These are phyloP conservation scores for Xylariaceae sp. DNA, from an alignment of 2,329 filamentous ascomycete species.

Conservation along the genomic window DNA sequence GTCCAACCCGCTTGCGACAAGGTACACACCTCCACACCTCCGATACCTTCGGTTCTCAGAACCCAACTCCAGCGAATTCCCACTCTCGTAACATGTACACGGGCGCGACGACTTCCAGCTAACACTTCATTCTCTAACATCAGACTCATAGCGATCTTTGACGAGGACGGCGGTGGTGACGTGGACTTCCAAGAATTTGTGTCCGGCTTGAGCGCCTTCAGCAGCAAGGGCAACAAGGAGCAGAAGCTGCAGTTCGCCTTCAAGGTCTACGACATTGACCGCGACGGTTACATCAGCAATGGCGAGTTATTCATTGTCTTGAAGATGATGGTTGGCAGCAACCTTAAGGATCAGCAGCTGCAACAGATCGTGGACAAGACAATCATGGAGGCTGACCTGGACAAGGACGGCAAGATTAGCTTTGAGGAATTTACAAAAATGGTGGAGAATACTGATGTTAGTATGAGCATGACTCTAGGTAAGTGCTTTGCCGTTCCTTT, in stretches of 20 bases:
- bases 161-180: conserved; percentile 95
- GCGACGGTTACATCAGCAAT: conserved; percentile 97
- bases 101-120: not conserved
- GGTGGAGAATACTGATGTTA: conserved; percentile 89
- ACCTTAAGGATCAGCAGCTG: conserved; percentile 96
- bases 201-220: conserved; percentile 89
- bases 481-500: conserved; percentile 29
- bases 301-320: conserved; percentile 98
- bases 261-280: conserved; percentile 99
- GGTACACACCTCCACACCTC: conserved; percentile 47
- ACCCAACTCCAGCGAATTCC: not conserved
- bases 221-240: conserved; percentile 97
- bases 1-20: conserved; percentile 93
- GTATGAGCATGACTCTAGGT: conserved; percentile 72
- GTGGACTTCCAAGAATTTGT: conserved; percentile 99
- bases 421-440: conserved; percentile 99
- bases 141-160: conserved; percentile 98
- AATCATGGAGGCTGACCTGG: conserved; percentile 97
- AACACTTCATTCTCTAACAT: not conserved
- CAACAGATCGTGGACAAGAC: conserved; percentile 99
- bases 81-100: not conserved
- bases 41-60: too few species aligned
- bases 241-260: conserved; percentile 97
- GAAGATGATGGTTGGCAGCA: conserved; percentile 99
- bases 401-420: conserved; percentile 95